These are phyloP conservation scores for Labyrinthula sp. DNA, from an alignment of 352 stramenopile genomes.

Conservation along the genomic window DNA sequence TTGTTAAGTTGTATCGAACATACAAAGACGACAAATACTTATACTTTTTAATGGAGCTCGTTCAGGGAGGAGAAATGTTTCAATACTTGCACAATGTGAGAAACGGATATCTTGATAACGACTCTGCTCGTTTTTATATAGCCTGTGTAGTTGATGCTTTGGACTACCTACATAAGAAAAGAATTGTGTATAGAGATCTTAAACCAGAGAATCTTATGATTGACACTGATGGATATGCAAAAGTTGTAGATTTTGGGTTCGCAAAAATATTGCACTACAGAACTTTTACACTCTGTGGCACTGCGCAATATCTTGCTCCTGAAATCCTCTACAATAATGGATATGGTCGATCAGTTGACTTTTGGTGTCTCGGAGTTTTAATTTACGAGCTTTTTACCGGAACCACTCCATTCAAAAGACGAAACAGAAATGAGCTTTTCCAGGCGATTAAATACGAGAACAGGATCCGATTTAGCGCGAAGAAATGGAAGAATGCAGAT, in stretches of 20 bases:
- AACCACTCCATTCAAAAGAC: slow-evolving; percentile 76
- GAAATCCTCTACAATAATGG: slow-evolving; percentile 89
- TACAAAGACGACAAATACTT: slow-evolving; percentile 87
- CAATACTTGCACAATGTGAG: slow-evolving; percentile 71
- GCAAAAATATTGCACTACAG: slow-evolving; percentile 63
- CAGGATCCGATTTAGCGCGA: no score
- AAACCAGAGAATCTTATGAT: slow-evolving; percentile 72
- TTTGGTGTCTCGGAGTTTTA: slow-evolving; percentile 71
- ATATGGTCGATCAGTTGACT: slow-evolving; percentile 88
- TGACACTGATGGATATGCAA: slow-evolving; percentile 53
- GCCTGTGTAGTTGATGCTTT: slow-evolving; percentile 48
- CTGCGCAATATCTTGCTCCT: slow-evolving; percentile 91
- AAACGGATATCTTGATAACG: slow-evolving; percentile 75
- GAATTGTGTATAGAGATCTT: slow-evolving; percentile 52
- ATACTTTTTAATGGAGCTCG: slow-evolving; percentile 95
- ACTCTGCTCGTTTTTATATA: slow-evolving; percentile 78
- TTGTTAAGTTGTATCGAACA: slow-evolving; percentile 54
- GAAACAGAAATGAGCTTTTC: slow-evolving; percentile 83
- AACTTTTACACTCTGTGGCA: slow-evolving; percentile 87
- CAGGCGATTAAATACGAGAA: no score
- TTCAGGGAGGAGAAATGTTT: slow-evolving; percentile 77
- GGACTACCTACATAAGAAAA: slow-evolving; percentile 28
- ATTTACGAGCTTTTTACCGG: slow-evolving; percentile 79
- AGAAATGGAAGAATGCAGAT: no score
- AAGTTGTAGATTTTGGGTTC: slow-evolving; percentile 65